These are phyloP conservation scores for Boletales sp. DNA, from an alignment of 768 basidiomycete genomes.

Conservation along the genomic window DNA sequence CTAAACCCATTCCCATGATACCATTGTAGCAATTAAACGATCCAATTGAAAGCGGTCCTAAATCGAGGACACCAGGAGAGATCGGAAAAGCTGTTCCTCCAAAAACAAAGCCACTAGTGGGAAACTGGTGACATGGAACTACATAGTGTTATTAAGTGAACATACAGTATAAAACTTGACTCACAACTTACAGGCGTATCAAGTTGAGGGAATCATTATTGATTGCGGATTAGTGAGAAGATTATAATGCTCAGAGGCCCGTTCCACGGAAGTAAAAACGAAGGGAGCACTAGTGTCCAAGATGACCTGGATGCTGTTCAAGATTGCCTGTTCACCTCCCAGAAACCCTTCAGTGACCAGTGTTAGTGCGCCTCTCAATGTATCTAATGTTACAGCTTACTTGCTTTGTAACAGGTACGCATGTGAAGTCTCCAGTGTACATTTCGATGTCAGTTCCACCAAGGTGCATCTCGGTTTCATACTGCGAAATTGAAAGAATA, in stretches of 20 bases:
- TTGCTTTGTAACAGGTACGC: slow-evolving; percentile 21
- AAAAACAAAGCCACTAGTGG: slow-evolving; percentile 33
- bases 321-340: slow-evolving; percentile 8
- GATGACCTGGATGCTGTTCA: slow-evolving; percentile 1
- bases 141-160: background rate
- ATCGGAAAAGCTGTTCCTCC: slow-evolving; percentile 34
- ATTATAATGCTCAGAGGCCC: background rate
- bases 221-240: slow-evolving; percentile 10
- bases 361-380: background rate
- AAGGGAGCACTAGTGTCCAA: slow-evolving; percentile 21
- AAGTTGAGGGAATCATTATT: slow-evolving; percentile 12
- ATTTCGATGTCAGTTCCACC: slow-evolving; percentile 39
- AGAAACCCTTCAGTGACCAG: slow-evolving; percentile 1
- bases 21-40: slow-evolving; percentile 30
- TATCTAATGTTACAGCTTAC: slow-evolving; percentile 5
- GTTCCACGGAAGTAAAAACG: background rate
- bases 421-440: slow-evolving; percentile 38
- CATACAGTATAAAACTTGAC: background rate
- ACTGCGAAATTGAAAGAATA: slow-evolving; percentile 46
- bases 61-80: slow-evolving; percentile 31
- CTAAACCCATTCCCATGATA: slow-evolving; percentile 9
- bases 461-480: slow-evolving; percentile 36
- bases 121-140: slow-evolving; percentile 29
- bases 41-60: slow-evolving; percentile 27
- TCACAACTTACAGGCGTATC: slow-evolving; percentile 28